Conservation (phyloP, 352 stramenopile species). For the Phytophthora boehmeriae region DNA sequence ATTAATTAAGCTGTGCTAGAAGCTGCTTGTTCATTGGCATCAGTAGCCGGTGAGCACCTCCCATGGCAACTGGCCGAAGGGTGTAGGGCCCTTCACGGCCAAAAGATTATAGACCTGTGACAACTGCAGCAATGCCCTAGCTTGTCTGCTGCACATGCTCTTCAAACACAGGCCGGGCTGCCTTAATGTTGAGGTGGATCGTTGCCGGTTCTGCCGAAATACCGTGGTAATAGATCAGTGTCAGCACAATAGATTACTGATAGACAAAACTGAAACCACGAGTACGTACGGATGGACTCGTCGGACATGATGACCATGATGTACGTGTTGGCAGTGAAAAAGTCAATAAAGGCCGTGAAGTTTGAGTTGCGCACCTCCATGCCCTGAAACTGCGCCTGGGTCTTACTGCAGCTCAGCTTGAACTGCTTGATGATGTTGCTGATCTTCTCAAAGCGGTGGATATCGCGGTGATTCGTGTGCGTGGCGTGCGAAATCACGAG, state of each 20-base stretch:
- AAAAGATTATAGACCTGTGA: no score
- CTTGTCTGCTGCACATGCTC: constrained; percentile 95
- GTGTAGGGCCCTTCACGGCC: no score
- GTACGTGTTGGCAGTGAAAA: constrained; percentile 98
- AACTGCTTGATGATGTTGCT: constrained; percentile 99
- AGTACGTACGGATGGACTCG: constrained; percentile 77
- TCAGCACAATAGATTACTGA: constrained; percentile 20
- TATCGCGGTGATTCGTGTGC: constrained; percentile 92
- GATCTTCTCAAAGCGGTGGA: constrained; percentile 99
- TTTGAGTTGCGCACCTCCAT: constrained; percentile 98
- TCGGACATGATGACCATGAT: constrained; percentile 99
- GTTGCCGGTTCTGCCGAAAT: constrained; percentile 85
- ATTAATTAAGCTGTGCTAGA: constrained; percentile 6
- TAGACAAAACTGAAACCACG: not conserved
- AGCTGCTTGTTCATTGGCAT: constrained; percentile 16
- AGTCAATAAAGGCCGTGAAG: constrained; percentile 98
- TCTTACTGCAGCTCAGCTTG: constrained; percentile 99
- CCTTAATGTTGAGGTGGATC: constrained; percentile 97
- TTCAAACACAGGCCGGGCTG: constrained; percentile 95
- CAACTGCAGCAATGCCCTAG: constrained; percentile 28
- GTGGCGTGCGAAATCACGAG: constrained; percentile 98
- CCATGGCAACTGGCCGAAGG: no score
- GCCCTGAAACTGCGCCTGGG: constrained; percentile 97
- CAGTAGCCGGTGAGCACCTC: no score
- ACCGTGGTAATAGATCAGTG: constrained; percentile 5